Evolutionary conservation across 2,329 filamentous ascomycete genomes (phyloP), one percentile per base, ranked within the genome.

Genomic region (Hypocrella siamensis): DNA sequence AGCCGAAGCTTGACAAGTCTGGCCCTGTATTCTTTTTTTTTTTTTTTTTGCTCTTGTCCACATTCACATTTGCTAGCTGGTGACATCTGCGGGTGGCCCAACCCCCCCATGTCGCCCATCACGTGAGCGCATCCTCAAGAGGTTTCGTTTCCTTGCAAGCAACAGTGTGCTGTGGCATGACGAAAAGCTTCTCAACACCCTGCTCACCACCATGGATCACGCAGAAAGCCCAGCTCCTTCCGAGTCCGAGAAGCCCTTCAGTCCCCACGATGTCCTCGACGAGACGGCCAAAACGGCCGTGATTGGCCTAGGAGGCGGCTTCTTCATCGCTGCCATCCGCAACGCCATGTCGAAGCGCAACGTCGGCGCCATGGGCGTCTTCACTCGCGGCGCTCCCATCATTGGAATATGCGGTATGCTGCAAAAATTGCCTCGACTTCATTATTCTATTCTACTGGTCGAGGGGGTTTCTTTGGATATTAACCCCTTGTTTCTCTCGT

Each of bases 281-380:
- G 65, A 68, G 40, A 69, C 77, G 31, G 59, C 77, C 50, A 74
- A 71, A 52, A 72, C 74, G 38, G 70, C 68, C 26, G 47, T 75
- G 40, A 57, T 83, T 45, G 75, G 77, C 38, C 74, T 75, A 47
- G 60, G 62, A 37, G 69, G 70, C 37, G 85, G 85, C 46, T 60
- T 80, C 50, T 67, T 84, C 55, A 53, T 79, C 38, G 79, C 83
- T 31, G 77, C 80, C 34, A 67, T 93, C 42, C 81, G 86, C 63
- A 96, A 93, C 63, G 83, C 85, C 36, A 69, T 94, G 45, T 68
- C 77, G 34, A 85, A 75, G 63, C 68, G 73, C 52, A 93, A 93
- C 56, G 65, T 90, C 42, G 83, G 85, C 45, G 69, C 76, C 39
- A 72, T 78, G 63, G 80, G 81, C 43, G 69, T 93, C 47, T 76